A percentile compares a stretch with the other conserved stretches of the same genome.
These are phyloP conservation scores for Ophiostoma pallidulum DNA, from an alignment of 2,329 filamentous ascomycete genomes.

Conservation along the genomic window DNA sequence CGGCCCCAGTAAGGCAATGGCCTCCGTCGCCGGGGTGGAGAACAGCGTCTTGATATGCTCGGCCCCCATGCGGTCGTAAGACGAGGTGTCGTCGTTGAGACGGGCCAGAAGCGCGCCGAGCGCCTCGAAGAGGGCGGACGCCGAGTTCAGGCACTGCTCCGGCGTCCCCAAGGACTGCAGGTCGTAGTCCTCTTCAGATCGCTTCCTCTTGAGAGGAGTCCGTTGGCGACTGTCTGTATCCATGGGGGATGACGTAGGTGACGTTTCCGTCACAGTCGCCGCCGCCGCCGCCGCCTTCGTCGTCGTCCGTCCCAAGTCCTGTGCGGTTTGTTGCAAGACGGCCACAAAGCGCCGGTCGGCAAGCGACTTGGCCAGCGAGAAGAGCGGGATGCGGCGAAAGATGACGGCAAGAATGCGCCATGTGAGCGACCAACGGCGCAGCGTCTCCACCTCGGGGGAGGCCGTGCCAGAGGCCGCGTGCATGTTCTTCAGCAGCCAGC, in stretches of 20 bases:
- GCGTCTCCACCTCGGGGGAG: slow-evolving; percentile 37
- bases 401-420: slow-evolving; percentile 55
- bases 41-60: slow-evolving; percentile 52
- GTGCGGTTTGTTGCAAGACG: slow-evolving; percentile 56
- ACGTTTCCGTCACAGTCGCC: slow-evolving; percentile 20
- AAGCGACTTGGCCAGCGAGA: slow-evolving; percentile 61
- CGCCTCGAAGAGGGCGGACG: slow-evolving; percentile 38
- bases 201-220: slow-evolving; percentile 38
- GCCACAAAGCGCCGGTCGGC: slow-evolving; percentile 58
- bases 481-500: slow-evolving; percentile 57
- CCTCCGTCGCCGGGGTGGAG: slow-evolving; percentile 38
- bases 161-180: slow-evolving; percentile 31
- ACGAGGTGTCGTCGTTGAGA: slow-evolving; percentile 26
- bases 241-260: neutral
- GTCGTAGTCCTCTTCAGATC: slow-evolving; percentile 29
- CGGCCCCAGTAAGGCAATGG: slow-evolving; percentile 35
- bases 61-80: slow-evolving; percentile 40
- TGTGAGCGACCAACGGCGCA: slow-evolving; percentile 46
- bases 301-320: slow-evolving; percentile 52
- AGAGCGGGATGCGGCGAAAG: slow-evolving; percentile 55
- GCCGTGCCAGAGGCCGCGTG: slow-evolving; percentile 31
- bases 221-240: neutral
- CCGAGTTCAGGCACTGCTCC: slow-evolving; percentile 35
- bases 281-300: no score
- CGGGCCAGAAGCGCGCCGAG: slow-evolving; percentile 38